phyloP scores from a whole-genome alignment of 2,329 filamentous ascomycete species.

The Cercospora sp. region DNA sequence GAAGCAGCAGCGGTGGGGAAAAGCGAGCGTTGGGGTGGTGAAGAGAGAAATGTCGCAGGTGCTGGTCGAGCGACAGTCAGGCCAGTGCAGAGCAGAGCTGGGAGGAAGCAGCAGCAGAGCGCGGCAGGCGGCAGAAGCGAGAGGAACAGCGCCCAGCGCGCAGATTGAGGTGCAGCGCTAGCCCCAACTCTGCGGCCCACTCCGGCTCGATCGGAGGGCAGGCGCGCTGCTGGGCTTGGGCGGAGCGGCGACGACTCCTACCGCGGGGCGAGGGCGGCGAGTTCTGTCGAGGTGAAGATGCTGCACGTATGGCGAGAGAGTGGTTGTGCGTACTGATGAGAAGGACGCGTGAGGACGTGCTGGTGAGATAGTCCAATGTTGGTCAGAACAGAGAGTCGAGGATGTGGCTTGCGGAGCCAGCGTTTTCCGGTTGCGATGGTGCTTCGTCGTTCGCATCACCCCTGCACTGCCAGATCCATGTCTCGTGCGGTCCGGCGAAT shows the following conservation, averaged over 20 bases:
- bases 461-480: not conserved
- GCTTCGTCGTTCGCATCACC: slow-evolving; percentile 1
- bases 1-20: slow-evolving; percentile 3
- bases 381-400: not conserved
- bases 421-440: not conserved
- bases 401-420: not conserved
- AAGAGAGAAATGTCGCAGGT: slow-evolving; percentile 7
- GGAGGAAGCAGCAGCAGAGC: slow-evolving; percentile 1
- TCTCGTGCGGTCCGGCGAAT: not conserved
- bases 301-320: not conserved
- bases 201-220: slow-evolving; percentile 3
- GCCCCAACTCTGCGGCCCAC: not conserved
- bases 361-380: not conserved
- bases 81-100: not conserved
- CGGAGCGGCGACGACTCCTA: not conserved
- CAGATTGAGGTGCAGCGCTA: slow-evolving; percentile 1
- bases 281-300: not conserved
- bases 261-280: not conserved
- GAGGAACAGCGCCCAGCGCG: not conserved
- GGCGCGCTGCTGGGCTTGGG: not conserved
- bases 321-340: slow-evolving; percentile 14
- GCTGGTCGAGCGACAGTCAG: not conserved
- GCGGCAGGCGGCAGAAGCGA: slow-evolving; percentile 2
- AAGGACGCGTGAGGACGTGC: not conserved
- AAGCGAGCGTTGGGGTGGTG: slow-evolving; percentile 15